Base-by-base conservation (phyloP, 192 early-diverging fungal genomes). In the Coemansia sp. region DNA sequence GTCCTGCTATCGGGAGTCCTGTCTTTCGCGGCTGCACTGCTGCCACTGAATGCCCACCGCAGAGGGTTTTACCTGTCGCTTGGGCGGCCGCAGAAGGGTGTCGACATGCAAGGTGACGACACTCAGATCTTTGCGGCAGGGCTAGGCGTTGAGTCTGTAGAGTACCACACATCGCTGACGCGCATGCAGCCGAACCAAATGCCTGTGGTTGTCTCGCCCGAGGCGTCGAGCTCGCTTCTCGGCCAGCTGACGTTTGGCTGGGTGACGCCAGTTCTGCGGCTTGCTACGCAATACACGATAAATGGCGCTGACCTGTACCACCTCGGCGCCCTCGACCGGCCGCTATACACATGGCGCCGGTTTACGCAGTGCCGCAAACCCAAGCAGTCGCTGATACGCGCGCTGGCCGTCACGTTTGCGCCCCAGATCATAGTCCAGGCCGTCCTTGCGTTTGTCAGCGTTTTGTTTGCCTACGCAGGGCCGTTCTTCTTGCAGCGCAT, bases 401-500 rank as follows among this genome's bases (percentile, higher is more conserved):
- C 81, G 14, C 70, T 87, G 52, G 49, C 52, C 2, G 32, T 53
- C 4, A 78, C 82, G 6, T 86, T 88, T 70, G 50, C 59, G 19
- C 66, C 65, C 15, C 77, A 84, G 48, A 61, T 89, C 4, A 3
- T 62, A 25, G 13, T 63, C 6, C 88, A 89, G 69, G 61, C 67
- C 14, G 6, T 75, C 8, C 61, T 80, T 53, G 63, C 85, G 13
- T 17, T 84, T 20, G 59, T 71, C 0, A 81, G 73, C 66, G 75
- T 81, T 0, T 25, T 75, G 45, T 32, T 86, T 14, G 34, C 56
- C 33, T 89, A 83, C 61, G 82, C 77, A 7, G 79, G 78, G 9
- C 84, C 88, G 36, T 89, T 83, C 61, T 88, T 84, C 53, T 61
- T 90, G 46, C 79, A 88, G 65, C 77, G 77, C 25, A 85, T 90